Conservation (phyloP, 2,329 filamentous ascomycete species). For the Bipolaris sorokiniana region DNA sequence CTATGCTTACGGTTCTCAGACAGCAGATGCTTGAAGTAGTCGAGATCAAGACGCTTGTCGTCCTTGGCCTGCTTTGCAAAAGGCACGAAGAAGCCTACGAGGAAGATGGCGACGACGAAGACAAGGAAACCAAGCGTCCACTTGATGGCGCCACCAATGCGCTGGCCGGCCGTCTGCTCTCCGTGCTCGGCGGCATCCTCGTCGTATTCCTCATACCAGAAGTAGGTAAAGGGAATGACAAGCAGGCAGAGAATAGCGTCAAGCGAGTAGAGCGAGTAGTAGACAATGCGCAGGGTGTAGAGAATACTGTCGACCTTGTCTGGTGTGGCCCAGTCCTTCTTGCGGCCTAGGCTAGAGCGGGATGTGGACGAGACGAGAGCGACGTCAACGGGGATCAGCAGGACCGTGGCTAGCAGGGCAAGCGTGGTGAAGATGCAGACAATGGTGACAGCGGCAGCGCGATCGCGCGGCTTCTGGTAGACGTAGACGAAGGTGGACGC, state of each 20-base stretch:
- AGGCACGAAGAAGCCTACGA: slow-evolving; percentile 93
- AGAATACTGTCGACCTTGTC: slow-evolving; percentile 78
- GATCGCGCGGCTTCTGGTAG: slow-evolving; percentile 88
- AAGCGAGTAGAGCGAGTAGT: slow-evolving; percentile 90
- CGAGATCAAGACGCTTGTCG: slow-evolving; percentile 76
- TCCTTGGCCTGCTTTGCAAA: slow-evolving; percentile 68
- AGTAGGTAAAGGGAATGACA: slow-evolving; percentile 94
- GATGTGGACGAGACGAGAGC: slow-evolving; percentile 91
- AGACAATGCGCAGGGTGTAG: slow-evolving; percentile 81
- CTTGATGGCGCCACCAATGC: slow-evolving; percentile 84
- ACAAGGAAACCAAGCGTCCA: slow-evolving; percentile 87
- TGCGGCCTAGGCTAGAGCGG: slow-evolving; percentile 73
- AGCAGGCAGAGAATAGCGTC: slow-evolving; percentile 89
- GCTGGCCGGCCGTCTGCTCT: slow-evolving; percentile 70
- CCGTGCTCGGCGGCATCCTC: slow-evolving; percentile 85
- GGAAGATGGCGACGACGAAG: slow-evolving; percentile 80
- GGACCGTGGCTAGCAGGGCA: slow-evolving; percentile 84
- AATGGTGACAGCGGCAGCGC: slow-evolving; percentile 78
- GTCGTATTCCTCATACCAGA: slow-evolving; percentile 97
- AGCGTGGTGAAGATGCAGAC: slow-evolving; percentile 89
- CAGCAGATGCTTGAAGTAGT: slow-evolving; percentile 88
- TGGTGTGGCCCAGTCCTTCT: slow-evolving; percentile 94
- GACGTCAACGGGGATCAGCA: slow-evolving; percentile 93
- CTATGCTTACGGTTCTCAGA: slow-evolving; percentile 72
- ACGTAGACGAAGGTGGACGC: slow-evolving; percentile 86